These are phyloP conservation scores for Pseudogymnoascus sp. DNA, from an alignment of 2,329 filamentous ascomycete species.

Conservation along the genomic window DNA sequence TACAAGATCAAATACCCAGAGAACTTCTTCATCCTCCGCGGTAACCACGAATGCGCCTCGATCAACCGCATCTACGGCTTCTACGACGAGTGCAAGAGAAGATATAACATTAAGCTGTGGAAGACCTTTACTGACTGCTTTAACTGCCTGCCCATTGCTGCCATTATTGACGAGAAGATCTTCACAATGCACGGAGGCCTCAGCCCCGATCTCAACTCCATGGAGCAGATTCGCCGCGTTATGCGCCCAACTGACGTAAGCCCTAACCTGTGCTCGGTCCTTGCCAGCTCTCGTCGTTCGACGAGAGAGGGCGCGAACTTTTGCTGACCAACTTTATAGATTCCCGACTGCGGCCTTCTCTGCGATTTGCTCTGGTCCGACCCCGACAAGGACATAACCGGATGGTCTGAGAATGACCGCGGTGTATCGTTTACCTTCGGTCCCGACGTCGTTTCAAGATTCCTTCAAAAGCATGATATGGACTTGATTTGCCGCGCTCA, in stretches of 20 bases:
- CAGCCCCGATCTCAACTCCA: constrained; percentile 95
- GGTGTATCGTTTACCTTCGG: constrained; percentile 99
- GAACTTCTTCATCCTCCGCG: constrained; percentile 98
- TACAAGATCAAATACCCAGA: constrained; percentile 99
- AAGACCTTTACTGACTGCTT: constrained; percentile 99
- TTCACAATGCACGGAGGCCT: constrained; percentile 99
- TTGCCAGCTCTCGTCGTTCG: constrained; percentile 24
- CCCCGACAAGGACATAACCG: constrained; percentile 97
- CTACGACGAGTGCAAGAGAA: constrained; percentile 98
- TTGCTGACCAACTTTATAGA: constrained; percentile 50
- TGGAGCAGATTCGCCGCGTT: constrained; percentile 98
- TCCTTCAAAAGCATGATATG: constrained; percentile 99
- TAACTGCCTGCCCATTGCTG: constrained; percentile 96
- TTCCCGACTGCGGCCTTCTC: constrained; percentile 93
- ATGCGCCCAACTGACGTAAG: constrained; percentile 98
- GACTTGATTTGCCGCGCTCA: constrained; percentile 98
- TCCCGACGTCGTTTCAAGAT: constrained; percentile 92
- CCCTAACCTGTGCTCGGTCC: constrained; percentile 28
- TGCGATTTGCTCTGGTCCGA: constrained; percentile 98
- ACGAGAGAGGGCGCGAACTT: constrained; percentile 29
- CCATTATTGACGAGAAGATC: constrained; percentile 99
- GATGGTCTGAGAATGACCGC: constrained; percentile 98
- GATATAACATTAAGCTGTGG: constrained; percentile 99
- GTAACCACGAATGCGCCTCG: constrained; percentile 97
- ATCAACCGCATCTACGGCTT: constrained; percentile 99